These are phyloP conservation scores for Sporothrix variecibatus DNA, from an alignment of 2,329 filamentous ascomycete genomes.

Conservation along the genomic window DNA sequence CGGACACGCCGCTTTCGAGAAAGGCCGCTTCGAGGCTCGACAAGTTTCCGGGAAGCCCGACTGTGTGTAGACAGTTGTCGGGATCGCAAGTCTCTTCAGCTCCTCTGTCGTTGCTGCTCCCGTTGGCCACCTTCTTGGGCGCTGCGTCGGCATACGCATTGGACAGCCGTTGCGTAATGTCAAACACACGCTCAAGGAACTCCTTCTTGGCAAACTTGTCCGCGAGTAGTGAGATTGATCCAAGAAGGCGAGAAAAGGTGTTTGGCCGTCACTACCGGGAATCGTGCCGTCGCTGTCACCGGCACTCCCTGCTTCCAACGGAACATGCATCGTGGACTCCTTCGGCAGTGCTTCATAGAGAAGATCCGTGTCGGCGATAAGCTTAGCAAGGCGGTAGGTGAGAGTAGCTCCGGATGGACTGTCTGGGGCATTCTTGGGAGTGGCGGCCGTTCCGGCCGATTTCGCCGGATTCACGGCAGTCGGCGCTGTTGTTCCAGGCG, in stretches of 20 bases:
- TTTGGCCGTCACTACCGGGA: neutral
- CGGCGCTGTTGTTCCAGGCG: neutral
- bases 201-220: conserved; percentile 16
- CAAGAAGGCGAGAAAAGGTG: conserved; percentile 26
- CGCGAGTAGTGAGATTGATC: neutral
- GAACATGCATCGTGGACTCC: neutral
- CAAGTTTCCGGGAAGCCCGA: neutral
- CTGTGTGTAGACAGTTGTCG: neutral
- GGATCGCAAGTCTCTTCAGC: neutral
- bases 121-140: neutral
- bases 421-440: neutral
- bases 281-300: neutral
- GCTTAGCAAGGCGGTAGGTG: neutral
- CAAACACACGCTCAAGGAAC: conserved; percentile 11
- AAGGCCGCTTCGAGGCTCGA: neutral
- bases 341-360: neutral
- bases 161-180: conserved; percentile 11
- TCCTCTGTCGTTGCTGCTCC: too few relatives aligned
- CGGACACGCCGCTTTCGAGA: neutral
- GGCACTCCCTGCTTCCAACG: neutral
- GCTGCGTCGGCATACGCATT: neutral
- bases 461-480: neutral
- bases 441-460: neutral
- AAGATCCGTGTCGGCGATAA: neutral
- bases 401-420: neutral